These are phyloP conservation scores for Chalaropsis thielavioides DNA, from an alignment of 2,329 filamentous ascomycete genomes.

Conservation along the genomic window DNA sequence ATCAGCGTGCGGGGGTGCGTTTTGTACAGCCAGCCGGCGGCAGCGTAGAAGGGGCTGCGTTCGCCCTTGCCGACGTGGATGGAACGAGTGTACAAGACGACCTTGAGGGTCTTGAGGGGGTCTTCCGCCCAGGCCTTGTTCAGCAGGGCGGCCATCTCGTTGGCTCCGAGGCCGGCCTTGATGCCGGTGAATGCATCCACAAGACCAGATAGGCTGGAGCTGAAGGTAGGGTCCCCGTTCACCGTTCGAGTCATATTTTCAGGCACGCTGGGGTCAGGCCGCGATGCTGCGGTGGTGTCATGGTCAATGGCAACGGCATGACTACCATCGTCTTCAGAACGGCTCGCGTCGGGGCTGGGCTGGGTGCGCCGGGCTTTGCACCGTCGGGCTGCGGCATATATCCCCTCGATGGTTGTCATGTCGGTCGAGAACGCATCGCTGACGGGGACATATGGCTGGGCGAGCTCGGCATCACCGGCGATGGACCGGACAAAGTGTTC, in stretches of 20 bases:
- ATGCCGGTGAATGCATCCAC: background rate
- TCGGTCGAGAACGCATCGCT: background rate
- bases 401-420: background rate
- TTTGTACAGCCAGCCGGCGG: constrained; percentile 41
- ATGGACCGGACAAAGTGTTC: constrained; percentile 27
- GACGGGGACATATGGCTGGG: constrained; percentile 34
- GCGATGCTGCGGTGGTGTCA: too few species aligned
- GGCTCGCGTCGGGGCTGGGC: background rate
- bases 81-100: background rate
- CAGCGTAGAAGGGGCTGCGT: constrained; percentile 33
- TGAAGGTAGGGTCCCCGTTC: background rate
- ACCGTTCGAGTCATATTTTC: background rate
- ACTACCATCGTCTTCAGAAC: too few species aligned
- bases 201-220: background rate
- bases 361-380: too few species aligned
- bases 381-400: background rate
- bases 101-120: background rate
- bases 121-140: background rate
- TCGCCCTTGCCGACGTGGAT: constrained; percentile 40
- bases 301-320: background rate
- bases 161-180: background rate
- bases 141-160: background rate
- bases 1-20: constrained; percentile 41
- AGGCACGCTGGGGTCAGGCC: background rate
- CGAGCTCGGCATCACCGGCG: constrained; percentile 27